Base-by-base conservation (phyloP, 164 flowering plant genomes). In the Vitis labrusca region DNA sequence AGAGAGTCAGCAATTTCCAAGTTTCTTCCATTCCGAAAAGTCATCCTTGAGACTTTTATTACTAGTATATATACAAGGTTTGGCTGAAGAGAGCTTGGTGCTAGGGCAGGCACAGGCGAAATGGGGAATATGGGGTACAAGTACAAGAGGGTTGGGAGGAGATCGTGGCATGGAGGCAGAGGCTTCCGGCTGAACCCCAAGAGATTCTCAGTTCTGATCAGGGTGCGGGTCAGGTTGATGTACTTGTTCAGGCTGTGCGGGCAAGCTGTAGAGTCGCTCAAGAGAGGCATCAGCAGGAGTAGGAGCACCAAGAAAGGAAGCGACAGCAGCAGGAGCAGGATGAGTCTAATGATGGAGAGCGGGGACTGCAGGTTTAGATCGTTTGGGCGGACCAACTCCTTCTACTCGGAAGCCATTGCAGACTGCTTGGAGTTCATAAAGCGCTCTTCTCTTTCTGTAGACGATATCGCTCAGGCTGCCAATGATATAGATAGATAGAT, bases 371-470 rank as follows among this genome's bases (percentile, higher is more conserved):
- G 76, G 74, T 59, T 80, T 15, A 66, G 81, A 51, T 75, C 81
- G 0, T 76, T 70, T 12, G 78, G 76, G 1, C 80, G 88, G 5
- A 85, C 93, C 1, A 86, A 88, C 69, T 87, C 89, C 2, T 91
- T 88, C 71, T 87, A 87, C 56, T 75, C 90, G 0, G 93, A 91
- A 77, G 96, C 96, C 12, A 91, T 91, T 57, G 90, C 89, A 0
- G 96, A 91, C 51, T 91, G 96, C 78, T 76, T 91, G 81, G 96
- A 91, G 78, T 91, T 87, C 66, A 91, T 91, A 76, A 88, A 85
- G 67, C 61, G 88, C 7, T 71, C 87, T 1, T 83, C 92, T 19
- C 32, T 79, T 50, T 76, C 83, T 5, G 72, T 57, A 14, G 86
- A 85, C 50, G 79, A 79, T 29, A 59, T 37, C 7, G 15, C 13